Evolutionary conservation across 2,329 filamentous ascomycete genomes (phyloP), one percentile per base, ranked within the genome.

Genomic region (Mariannaea elegans): DNA sequence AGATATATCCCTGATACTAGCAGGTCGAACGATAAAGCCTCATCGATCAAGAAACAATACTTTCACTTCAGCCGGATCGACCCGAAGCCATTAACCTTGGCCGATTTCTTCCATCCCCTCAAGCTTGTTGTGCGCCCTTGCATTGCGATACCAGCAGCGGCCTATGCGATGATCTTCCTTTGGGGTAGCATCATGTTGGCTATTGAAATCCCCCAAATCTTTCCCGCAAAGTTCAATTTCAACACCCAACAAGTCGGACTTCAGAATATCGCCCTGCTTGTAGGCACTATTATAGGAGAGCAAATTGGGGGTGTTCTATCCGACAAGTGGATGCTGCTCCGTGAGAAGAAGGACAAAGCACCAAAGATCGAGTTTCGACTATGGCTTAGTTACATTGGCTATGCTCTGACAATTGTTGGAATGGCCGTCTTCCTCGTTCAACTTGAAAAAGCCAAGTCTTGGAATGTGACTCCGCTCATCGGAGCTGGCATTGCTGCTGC

Each of bases 151-250:
- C 82, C 84, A 0, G 76, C 84, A 0, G 70, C 77, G 14, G 78
- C 82, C 3, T 87, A 88, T 67, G 72, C 82, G 5, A 84, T 88
- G 77, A 75, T 85, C 14, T 88, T 88, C 70, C 74, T 82, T 5
- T 87, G 61, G 62, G 65, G 58, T 7, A 56, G 53, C 50, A 54
- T 69, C 16, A 65, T 65, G 62, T 55, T 81, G 53, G 84, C 84
- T 0, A 81, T 88, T 24, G 85, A 88, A 64, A 83, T 88, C 3
- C 86, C 85, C 1, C 84, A 87, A 57, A 77, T 88, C 2, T 84
- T 87, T 61, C 77, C 79, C 4, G 71, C 77, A 31, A 83, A 82
- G 59, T 89, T 86, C 57, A 79, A 78, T 8, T 81, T 88, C 73
- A 83, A 84, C 66, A 72, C 82, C 0, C 79, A 88, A 69, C 80